These are phyloP conservation scores for Yamadazyma atmosphaerica DNA, from an alignment of 1,139 yeast genomes.

Conservation along the genomic window DNA sequence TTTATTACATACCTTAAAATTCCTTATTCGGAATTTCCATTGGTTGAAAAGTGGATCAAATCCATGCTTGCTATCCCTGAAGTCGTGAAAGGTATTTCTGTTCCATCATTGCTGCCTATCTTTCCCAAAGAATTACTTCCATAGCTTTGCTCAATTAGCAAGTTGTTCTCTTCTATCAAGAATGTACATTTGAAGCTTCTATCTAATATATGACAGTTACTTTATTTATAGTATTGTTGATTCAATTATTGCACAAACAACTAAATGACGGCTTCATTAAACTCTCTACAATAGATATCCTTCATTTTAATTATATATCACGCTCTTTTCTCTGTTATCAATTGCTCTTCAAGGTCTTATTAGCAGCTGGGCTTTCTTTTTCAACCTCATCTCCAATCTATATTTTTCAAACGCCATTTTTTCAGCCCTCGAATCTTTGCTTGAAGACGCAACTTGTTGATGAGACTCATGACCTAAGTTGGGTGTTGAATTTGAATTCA, in stretches of 20 bases:
- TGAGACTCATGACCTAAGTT: background rate
- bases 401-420: slow-evolving; percentile 45
- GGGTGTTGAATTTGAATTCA: slow-evolving; percentile 11
- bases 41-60: slow-evolving; percentile 44
- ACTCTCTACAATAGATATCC: too few species aligned
- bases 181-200: background rate
- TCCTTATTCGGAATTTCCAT: slow-evolving; percentile 46
- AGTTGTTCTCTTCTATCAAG: too few species aligned
- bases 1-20: slow-evolving; percentile 22
- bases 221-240: background rate
- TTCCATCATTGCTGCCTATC: slow-evolving; percentile 4
- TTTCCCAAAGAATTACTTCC: background rate
- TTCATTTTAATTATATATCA: slow-evolving; percentile 3
- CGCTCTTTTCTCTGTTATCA: too few species aligned
- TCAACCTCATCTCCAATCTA: slow-evolving; percentile 44
- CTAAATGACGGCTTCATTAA: too few species aligned
- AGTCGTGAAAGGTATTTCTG: slow-evolving; percentile 30
- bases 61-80: slow-evolving; percentile 37
- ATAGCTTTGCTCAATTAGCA: too few species aligned
- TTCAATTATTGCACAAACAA: background rate
- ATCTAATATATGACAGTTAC: background rate
- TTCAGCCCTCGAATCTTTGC: slow-evolving; percentile 25
- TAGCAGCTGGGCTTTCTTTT: slow-evolving; percentile 44
- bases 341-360: slow-evolving; percentile 20
- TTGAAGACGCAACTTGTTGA: background rate